Percentiles rank a stretch among this genome's conserved stretches.
These are phyloP conservation scores for Eremothecium coryli DNA, from an alignment of 1,139 yeast genomes.

Conservation along the genomic window DNA sequence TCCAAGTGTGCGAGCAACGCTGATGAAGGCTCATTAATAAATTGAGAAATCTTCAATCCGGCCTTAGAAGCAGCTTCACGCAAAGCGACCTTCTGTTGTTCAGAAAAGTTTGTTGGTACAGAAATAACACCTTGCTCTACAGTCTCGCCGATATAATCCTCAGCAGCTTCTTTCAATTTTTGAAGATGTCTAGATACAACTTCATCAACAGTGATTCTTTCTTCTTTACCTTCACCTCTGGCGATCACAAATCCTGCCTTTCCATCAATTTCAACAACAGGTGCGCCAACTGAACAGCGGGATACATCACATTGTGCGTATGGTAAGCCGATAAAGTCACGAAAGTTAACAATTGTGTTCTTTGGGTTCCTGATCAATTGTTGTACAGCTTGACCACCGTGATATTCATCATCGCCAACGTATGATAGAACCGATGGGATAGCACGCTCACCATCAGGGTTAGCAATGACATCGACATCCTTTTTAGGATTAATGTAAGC, in stretches of 20 bases:
- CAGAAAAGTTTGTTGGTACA: slow-evolving; percentile 83
- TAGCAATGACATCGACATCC: slow-evolving; percentile 93
- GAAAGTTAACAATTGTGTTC: slow-evolving; percentile 82
- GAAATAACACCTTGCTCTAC: slow-evolving; percentile 82
- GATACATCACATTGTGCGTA: slow-evolving; percentile 54
- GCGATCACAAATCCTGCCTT: slow-evolving; percentile 57
- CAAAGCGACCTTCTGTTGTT: slow-evolving; percentile 60
- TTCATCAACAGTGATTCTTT: slow-evolving; percentile 58
- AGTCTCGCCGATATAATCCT: slow-evolving; percentile 76
- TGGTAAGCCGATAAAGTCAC: slow-evolving; percentile 80
- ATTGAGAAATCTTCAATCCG: slow-evolving; percentile 73
- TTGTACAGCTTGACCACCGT: slow-evolving; percentile 91
- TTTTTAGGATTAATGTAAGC: slow-evolving; percentile 74
- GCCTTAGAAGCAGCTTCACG: slow-evolving; percentile 56
- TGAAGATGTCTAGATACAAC: slow-evolving; percentile 75
- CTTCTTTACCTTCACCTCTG: slow-evolving; percentile 37
- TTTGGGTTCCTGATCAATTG: slow-evolving; percentile 85
- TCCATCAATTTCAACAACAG: slow-evolving; percentile 65
- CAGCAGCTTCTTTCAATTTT: slow-evolving; percentile 81
- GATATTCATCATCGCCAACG: slow-evolving; percentile 91
- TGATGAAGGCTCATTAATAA: slow-evolving; percentile 88
- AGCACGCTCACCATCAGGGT: slow-evolving; percentile 98
- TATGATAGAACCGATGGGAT: slow-evolving; percentile 90
- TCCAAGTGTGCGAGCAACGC: slow-evolving; percentile 65
- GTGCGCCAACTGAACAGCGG: slow-evolving; percentile 36